Percentiles rank a stretch among this genome's conserved stretches.
These are phyloP conservation scores for Boletus reticuloceps DNA, from an alignment of 768 basidiomycete species.

Conservation along the genomic window DNA sequence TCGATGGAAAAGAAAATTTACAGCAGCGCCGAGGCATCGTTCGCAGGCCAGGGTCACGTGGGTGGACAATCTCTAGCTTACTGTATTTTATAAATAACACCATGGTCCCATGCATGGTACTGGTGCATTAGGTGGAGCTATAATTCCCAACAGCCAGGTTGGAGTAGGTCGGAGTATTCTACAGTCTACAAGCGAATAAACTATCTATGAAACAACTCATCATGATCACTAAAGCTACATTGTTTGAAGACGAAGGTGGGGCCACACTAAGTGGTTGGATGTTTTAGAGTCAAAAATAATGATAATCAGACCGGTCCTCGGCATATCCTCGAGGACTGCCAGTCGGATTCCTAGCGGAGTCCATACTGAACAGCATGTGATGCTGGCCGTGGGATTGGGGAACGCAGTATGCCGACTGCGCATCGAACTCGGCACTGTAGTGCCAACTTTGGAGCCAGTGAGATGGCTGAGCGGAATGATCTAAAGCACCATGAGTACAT, in stretches of 20 bases:
- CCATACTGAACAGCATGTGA: background rate
- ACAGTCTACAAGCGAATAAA: background rate
- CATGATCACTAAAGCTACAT: slow-evolving; percentile 9
- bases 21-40: no score
- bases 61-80: no score
- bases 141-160: background rate
- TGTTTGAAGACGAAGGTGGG: background rate
- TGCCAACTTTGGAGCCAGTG: background rate
- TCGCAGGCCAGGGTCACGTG: no score
- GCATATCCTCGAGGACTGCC: background rate
- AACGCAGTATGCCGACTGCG: background rate
- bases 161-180: background rate
- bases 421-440: background rate
- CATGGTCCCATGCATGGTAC: no score
- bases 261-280: background rate
- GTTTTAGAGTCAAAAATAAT: background rate
- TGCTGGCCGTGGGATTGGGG: background rate
- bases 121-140: no score
- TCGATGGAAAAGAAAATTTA: no score
- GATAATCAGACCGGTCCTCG: background rate
- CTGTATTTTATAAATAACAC: no score
- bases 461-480: background rate
- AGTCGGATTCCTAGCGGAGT: background rate
- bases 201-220: background rate
- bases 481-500: slow-evolving; percentile 7